Base-by-base conservation (phyloP, 768 basidiomycete genomes). In the Boletus patriciae region DNA sequence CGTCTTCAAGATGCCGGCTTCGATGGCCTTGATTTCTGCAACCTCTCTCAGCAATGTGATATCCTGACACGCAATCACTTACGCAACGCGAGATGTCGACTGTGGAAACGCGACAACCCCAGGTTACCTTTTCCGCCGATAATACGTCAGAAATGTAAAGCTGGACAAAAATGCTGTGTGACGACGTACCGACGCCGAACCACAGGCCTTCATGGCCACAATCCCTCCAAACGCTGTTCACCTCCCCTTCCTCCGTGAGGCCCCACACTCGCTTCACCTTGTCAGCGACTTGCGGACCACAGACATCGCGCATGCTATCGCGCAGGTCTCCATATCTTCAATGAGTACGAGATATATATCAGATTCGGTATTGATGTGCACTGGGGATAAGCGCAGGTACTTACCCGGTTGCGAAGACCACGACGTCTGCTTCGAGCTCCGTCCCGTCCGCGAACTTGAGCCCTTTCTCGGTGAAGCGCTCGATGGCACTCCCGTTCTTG, bases 231-330 rank as follows among this genome's bases (percentile, higher is more conserved):
- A 65, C 62, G 2, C 80, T 77, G 2, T 76, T 70, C 25, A 83
- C 64, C 65, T 89, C 86, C 0, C 86, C 84, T 71, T 91, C 84
- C 19, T 77, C 71, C 58, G 85, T 78, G 46, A 87, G 54, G 18
- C 86, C 83, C 89, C 88, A 84, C 16, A 88, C 68, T 15, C 73
- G 70, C 34, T 78, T 75, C 55, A 85, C 73, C 65, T 77, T 73
- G 52, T 76, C 65, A 0, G 74, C 76, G 3, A 82, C 63, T 34
- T 79, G 72, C 11, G 78, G 72, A 1, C 80, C 83, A 42, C 82
- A 78, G 6, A 86, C 66, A 0, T 71, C 68, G 38, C 70, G 71
- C 48, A 83, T 66, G 23, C 74, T 70, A 13, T 74, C 71, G 21
- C 72, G 72, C 0, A 75, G 63, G 61, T 82, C 77, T 16, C 80